Conservation (phyloP, 306 rosid genomes). For the Abrus pulchellus region DNA sequence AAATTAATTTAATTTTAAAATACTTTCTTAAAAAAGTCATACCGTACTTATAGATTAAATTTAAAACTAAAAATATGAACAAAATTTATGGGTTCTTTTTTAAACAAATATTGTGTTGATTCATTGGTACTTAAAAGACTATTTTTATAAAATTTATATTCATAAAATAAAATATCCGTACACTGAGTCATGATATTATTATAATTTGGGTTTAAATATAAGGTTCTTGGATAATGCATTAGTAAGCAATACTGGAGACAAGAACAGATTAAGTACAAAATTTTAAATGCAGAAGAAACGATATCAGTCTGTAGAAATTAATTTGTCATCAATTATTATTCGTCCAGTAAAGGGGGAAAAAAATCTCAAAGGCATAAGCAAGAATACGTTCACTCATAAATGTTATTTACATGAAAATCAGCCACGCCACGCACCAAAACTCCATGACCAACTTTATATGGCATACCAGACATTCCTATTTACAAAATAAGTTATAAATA, state of each 20-base stretch:
- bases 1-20: too few relatives aligned
- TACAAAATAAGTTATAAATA: conserved; percentile 19
- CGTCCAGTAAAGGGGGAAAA: not conserved
- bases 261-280: not conserved
- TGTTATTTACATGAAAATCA: conserved; percentile 44
- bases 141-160: too few relatives aligned
- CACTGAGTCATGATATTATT: not conserved
- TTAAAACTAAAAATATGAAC: too few relatives aligned
- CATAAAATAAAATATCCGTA: not conserved
- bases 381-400: not conserved
- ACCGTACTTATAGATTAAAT: too few relatives aligned
- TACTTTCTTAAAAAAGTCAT: too few relatives aligned
- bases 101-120: too few relatives aligned
- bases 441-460: conserved; percentile 36
- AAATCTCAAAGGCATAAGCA: not conserved
- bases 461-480: conserved; percentile 32
- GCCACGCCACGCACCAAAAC: conserved; percentile 39
- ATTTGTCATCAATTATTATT: not conserved
- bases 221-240: not conserved
- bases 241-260: not conserved
- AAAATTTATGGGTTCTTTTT: too few relatives aligned
- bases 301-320: not conserved
- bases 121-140: too few relatives aligned
- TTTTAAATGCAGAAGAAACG: not conserved
- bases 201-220: not conserved